Base-by-base conservation (phyloP, 106 monocot genomes). In the Ottelia alismoides region DNA sequence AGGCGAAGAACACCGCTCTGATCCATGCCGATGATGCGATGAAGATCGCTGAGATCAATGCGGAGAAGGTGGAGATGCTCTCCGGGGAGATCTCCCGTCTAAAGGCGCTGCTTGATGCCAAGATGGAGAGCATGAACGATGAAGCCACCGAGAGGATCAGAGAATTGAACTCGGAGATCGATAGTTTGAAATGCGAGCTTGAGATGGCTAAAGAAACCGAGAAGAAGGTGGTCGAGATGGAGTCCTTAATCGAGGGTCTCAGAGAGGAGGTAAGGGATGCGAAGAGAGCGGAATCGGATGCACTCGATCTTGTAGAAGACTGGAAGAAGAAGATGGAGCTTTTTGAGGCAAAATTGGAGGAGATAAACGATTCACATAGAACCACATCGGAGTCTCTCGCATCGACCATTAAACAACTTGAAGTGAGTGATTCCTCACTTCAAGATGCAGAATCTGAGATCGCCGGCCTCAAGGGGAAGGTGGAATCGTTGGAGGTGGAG, bases 21-120 rank as follows among this genome's bases (percentile, higher is more conserved):
- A 76, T 56, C 23, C 88, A 83, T 54, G 74, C 77, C 48, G 66
- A 86, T 45, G 74, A 68, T 58, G 77, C 74, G 2, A 81, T 71
- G 65, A 79, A 76, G 71, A 76, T 74, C 35, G 79, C 88, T n/a
- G 76, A 83, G 47, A 70, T 65, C 44, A 85, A 96, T 66, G 74
- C 76, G 1, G 81, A 78, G 61, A 96, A 81, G 72, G 69, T 76
- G 16, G 84, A 74, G 35, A 6, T 73, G 14, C 56, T 96, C 19
- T 68, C 72, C 6, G 52, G 24, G n/a, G 88, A 88, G 54, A 16
- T 83, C 11, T 59, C 52, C 30, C 75, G 62, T 14, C 48, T 93
- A 31, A 87, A 83, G 51, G 51, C 61, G 19, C 52, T 76, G 49
- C 55, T 79, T 3, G 79, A 88, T 28, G 61, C 67, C 44, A 73